Evolutionary conservation across 371 early-diverging fungal genomes (phyloP), one percentile per base, ranked within the genome.

Genomic region (Dichotomocladium elegans): DNA sequence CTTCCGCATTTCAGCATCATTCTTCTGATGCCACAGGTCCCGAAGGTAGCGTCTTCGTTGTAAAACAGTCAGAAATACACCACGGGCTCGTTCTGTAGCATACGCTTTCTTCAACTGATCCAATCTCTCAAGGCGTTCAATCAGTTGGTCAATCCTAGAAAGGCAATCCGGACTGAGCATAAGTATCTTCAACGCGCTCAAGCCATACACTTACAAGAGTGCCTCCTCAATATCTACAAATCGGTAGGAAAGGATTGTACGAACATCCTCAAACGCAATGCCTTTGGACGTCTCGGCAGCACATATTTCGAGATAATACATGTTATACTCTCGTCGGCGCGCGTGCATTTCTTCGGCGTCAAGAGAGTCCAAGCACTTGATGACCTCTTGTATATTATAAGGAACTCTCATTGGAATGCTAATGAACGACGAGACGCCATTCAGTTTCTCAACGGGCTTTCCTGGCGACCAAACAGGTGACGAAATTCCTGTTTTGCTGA

Each of bases 181-280:
- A 29, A 51, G 19, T 22, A 30, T 42, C 17, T 30, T 15, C 14
- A 5, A 22, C 15, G 5, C n/a, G 22, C 9, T 42, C 6, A 31
- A 17, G n/a, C 47, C 4, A 25, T 17, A 26, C 7, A 43, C 72
- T 68, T 70, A 81, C 78, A 68, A 74, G 19, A 82, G 60, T 4
- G 79, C 73, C 11, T 77, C 64, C 17, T 80, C 68, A 6, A 68
- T 65, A 53, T 80, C 65, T 14, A 80, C 68, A 41, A 82, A 75
- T 0, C 78, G 71, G 49, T 69, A 77, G 1, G 82, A 71, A 30
- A 82, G 54, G 41, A 79, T 79, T 10, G 71, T 74, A 27, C 80
- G 51, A 4, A 77, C 77, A 31, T 68, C 66, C n/a, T 70, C 72
- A 58, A 82, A 82, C 2, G 82, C 72, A 22, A 82, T 71, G 1